Conservation (phyloP, 2,329 filamentous ascomycete species). For the Colletotrichum gloeosporioides region DNA sequence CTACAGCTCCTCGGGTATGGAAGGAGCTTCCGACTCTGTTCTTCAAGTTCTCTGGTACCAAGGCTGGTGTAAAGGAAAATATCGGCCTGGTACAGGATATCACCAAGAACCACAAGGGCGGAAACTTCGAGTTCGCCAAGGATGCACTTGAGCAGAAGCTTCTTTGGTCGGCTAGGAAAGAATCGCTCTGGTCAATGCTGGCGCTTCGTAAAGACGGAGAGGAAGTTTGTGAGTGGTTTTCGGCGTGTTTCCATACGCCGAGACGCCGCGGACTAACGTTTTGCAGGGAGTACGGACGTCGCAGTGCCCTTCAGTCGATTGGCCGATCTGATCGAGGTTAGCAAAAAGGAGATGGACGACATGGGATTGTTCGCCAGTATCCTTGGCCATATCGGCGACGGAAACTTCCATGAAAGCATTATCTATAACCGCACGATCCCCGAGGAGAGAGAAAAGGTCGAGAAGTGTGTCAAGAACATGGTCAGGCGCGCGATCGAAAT, state of each 20-base stretch:
- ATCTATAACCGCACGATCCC: conserved; percentile 79
- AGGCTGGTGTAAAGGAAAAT: conserved; percentile 78
- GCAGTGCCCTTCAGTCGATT: conserved; percentile 80
- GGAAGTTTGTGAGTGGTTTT: conserved; percentile 68
- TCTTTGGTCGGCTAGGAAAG: conserved; percentile 82
- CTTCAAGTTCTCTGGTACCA: conserved; percentile 86
- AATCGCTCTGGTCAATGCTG: conserved; percentile 85
- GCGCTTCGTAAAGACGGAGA: conserved; percentile 69
- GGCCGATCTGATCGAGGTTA: conserved; percentile 79
- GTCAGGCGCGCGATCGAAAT: conserved; percentile 89
- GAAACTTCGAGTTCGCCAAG: conserved; percentile 77
- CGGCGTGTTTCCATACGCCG: background rate
- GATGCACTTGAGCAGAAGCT: conserved; percentile 74
- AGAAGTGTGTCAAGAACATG: conserved; percentile 87
- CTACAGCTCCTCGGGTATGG: conserved; percentile 73
- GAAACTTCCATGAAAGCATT: conserved; percentile 94
- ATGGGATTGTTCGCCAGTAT: conserved; percentile 87
- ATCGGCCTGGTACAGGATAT: conserved; percentile 73
- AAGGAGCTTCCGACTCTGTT: conserved; percentile 79
- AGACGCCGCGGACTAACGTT: background rate
- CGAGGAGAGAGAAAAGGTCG: conserved; percentile 76
- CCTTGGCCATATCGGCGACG: conserved; percentile 89
- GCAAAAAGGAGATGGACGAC: conserved; percentile 87
- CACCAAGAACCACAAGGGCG: conserved; percentile 67
- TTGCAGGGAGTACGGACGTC: conserved; percentile 77